Percentiles rank a stretch among this genome's conserved stretches.
These are phyloP conservation scores for Teratosphaeria nubilosa DNA, from an alignment of 2,329 filamentous ascomycete genomes.

Conservation along the genomic window DNA sequence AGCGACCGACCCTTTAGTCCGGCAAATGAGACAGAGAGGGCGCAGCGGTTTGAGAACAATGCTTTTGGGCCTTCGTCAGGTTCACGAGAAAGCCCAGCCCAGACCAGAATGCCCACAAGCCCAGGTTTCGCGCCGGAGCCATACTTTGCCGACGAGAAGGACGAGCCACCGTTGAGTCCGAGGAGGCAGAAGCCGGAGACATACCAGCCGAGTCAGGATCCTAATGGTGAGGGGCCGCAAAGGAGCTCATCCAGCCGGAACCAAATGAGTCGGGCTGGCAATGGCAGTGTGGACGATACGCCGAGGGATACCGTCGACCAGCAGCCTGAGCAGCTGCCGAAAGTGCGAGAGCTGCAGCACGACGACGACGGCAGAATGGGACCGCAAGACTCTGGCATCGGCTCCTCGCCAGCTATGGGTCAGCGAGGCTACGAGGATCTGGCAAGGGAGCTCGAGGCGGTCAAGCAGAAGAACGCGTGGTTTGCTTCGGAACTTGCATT, in stretches of 20 bases:
- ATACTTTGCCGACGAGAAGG: constrained; percentile 4
- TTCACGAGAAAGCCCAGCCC: constrained; percentile 2
- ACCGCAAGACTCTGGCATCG: constrained; percentile 46
- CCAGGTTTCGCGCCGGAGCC: constrained; percentile 9
- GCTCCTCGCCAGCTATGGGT: constrained; percentile 50
- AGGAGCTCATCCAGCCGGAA: constrained; percentile 10
- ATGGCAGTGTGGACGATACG: constrained; percentile 8
- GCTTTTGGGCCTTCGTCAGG: not conserved
- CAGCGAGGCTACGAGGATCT: constrained; percentile 60
- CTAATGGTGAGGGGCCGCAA: constrained; percentile 1
- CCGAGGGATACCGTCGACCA: constrained; percentile 15
- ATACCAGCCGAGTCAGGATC: constrained; percentile 23
- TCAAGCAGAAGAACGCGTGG: constrained; percentile 86
- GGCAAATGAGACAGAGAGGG: constrained; percentile 13
- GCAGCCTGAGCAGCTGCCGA: constrained; percentile 16
- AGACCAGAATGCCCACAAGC: constrained; percentile 7
- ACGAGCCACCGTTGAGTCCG: not conserved
- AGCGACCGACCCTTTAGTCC: constrained; percentile 22
- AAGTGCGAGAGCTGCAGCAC: constrained; percentile 15
- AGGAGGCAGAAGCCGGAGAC: constrained; percentile 16
- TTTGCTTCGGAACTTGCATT: constrained; percentile 90
- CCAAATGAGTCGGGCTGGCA: constrained; percentile 2
- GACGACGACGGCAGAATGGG: constrained; percentile 39
- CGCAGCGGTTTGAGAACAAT: constrained; percentile 15
- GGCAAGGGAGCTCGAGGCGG: constrained; percentile 74